phyloP scores from a whole-genome alignment of 2,329 filamentous ascomycete genomes.

The Penicillium sp. region DNA sequence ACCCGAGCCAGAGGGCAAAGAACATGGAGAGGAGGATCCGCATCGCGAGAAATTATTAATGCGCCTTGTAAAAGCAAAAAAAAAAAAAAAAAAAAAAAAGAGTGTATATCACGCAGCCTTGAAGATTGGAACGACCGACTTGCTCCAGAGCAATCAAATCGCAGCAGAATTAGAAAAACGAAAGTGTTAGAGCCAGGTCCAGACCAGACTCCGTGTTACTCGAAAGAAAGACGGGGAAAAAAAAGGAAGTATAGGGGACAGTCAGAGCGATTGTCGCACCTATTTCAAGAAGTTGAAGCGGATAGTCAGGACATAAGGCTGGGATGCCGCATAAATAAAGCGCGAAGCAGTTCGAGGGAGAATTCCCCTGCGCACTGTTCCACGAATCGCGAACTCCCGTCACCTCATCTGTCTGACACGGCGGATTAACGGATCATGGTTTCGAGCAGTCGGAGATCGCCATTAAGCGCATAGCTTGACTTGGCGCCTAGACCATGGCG shows the following conservation, averaged over 20 bases:
- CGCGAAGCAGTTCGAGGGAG: neutral
- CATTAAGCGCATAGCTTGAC: slow-evolving; percentile 14
- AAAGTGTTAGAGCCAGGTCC: slow-evolving; percentile 29
- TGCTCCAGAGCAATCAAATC: slow-evolving; percentile 11
- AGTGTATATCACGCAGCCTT: slow-evolving; percentile 7
- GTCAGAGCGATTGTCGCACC: slow-evolving; percentile 19
- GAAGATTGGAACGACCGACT: neutral
- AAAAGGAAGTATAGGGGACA: slow-evolving; percentile 19
- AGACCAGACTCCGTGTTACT: slow-evolving; percentile 22
- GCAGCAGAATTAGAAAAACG: slow-evolving; percentile 17
- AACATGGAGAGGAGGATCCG: slow-evolving; percentile 34
- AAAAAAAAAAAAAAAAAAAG: neutral
- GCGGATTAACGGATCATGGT: slow-evolving; percentile 17
- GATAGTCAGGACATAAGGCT: slow-evolving; percentile 14
- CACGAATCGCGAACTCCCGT: slow-evolving; percentile 7
- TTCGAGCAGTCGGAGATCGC: slow-evolving; percentile 9
- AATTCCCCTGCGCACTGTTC: neutral
- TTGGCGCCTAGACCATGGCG: slow-evolving; percentile 14
- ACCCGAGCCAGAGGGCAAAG: slow-evolving; percentile 37
- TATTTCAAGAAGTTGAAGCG: slow-evolving; percentile 15
- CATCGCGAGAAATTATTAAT: slow-evolving; percentile 27
- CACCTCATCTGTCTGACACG: slow-evolving; percentile 27
- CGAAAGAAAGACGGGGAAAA: slow-evolving; percentile 21
- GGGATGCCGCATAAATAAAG: slow-evolving; percentile 5
- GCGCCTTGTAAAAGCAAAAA: slow-evolving; percentile 6